Conservation (phyloP, 2,329 filamentous ascomycete species). For the Penicillium verrucosum region DNA sequence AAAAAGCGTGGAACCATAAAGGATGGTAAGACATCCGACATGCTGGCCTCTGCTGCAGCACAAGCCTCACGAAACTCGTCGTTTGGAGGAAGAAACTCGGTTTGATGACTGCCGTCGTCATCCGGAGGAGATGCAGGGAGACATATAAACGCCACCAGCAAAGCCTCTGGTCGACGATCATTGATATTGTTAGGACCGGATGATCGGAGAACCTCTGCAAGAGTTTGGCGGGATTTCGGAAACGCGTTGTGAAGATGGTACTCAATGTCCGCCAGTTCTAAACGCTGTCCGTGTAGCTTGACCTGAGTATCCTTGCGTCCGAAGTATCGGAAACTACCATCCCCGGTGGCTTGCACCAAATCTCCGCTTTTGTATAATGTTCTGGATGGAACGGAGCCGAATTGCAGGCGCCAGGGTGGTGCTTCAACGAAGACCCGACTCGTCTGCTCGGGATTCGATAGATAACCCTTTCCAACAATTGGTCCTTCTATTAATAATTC, state of each 20-base stretch:
- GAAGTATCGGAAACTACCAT: not conserved
- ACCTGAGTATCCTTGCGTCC: not conserved
- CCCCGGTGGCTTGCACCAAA: not conserved
- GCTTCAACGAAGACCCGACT: not conserved
- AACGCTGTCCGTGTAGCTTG: not conserved
- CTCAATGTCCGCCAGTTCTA: not conserved
- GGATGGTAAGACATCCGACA: not conserved
- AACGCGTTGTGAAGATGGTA: not conserved
- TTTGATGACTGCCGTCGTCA: not conserved
- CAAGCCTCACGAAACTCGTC: not conserved
- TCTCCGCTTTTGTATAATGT: constrained; percentile 1
- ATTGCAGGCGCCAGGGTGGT: not conserved
- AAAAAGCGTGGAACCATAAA: constrained; percentile 29
- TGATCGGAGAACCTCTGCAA: not conserved
- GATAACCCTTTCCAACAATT: not conserved
- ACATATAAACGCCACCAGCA: not conserved
- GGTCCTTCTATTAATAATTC: constrained; percentile 4
- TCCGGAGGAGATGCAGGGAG: not conserved
- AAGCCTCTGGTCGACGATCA: not conserved
- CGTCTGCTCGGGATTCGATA: not conserved
- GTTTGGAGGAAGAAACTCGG: not conserved
- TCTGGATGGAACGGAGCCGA: not conserved
- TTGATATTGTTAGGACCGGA: not conserved
- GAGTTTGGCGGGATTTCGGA: not conserved
- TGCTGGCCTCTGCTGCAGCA: not conserved